Evolutionary conservation across 306 rosid species (phyloP).

Genomic region (Sicyos edulis): DNA sequence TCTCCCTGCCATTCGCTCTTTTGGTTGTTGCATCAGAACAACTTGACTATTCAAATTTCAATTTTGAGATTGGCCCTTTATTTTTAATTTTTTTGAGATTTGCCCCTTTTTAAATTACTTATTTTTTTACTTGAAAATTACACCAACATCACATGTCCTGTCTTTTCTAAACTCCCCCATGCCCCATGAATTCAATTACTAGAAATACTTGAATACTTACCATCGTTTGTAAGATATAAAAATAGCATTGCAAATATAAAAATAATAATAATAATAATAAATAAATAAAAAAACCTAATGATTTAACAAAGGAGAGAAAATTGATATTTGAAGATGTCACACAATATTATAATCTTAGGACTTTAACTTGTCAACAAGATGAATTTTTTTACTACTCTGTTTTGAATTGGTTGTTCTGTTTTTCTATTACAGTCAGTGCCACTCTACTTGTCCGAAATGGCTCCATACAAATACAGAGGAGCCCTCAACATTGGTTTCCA

Average conservation of each 20-base stretch:
- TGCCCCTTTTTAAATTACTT: background rate
- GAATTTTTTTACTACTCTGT: background rate
- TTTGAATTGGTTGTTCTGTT: background rate
- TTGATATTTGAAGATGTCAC: too few relatives aligned
- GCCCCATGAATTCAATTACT: background rate
- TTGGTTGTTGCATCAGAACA: background rate
- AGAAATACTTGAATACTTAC: too few relatives aligned
- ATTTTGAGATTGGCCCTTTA: background rate
- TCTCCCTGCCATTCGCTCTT: constrained; percentile 10
- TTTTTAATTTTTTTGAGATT: too few relatives aligned
- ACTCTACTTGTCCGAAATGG: constrained; percentile 27
- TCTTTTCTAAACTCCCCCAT: background rate
- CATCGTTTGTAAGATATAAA: too few relatives aligned
- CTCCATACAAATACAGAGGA: constrained; percentile 26
- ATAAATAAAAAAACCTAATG: too few relatives aligned
- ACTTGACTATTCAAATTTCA: background rate
- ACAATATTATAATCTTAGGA: too few relatives aligned
- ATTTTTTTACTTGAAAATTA: background rate
- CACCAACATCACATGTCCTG: constrained; percentile 13
- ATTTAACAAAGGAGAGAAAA: too few relatives aligned
- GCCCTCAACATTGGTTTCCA: constrained; percentile 29
- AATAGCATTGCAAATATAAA: too few relatives aligned
- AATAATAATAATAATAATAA: too few relatives aligned
- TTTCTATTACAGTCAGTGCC: constrained; percentile 23
- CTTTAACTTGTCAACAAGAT: background rate